Evolutionary conservation across 441 rosid species (phyloP).

Genomic region (Theobroma grandiflorum): DNA sequence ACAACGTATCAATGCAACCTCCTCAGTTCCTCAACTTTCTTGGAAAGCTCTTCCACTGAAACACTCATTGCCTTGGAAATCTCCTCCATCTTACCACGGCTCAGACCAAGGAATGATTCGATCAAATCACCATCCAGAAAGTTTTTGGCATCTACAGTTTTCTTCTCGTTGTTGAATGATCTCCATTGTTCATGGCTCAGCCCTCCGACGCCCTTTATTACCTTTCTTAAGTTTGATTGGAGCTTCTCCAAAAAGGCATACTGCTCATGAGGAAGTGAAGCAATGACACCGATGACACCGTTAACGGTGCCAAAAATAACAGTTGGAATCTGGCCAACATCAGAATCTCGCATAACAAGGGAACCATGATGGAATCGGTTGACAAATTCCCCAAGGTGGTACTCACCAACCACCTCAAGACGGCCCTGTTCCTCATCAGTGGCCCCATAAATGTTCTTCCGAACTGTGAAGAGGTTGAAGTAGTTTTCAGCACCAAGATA

Average conservation of each 20-base stretch:
- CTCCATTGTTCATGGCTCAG: slow-evolving; percentile 97
- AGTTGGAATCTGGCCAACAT: slow-evolving; percentile 86
- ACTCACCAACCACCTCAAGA: slow-evolving; percentile 97
- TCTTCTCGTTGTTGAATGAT: slow-evolving; percentile 91
- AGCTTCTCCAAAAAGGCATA: slow-evolving; percentile 82
- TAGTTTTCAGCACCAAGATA: slow-evolving; percentile 96
- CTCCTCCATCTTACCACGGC: slow-evolving; percentile 82
- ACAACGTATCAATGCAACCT: slow-evolving; percentile 70
- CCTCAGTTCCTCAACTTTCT: slow-evolving; percentile 88
- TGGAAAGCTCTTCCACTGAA: slow-evolving; percentile 86
- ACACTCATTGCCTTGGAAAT: slow-evolving; percentile 70
- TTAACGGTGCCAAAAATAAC: slow-evolving; percentile 84
- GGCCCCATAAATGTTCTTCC: slow-evolving; percentile 98
- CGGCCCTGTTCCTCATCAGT: slow-evolving; percentile 96
- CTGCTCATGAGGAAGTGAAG: slow-evolving; percentile 87
- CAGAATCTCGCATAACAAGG: slow-evolving; percentile 97
- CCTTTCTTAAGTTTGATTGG: slow-evolving; percentile 81
- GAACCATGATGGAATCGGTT: slow-evolving; percentile 94
- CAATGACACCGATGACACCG: slow-evolving; percentile 96
- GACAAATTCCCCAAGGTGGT: slow-evolving; percentile 95
- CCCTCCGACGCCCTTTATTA: slow-evolving; percentile 93
- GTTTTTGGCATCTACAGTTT: slow-evolving; percentile 74
- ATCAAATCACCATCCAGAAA: slow-evolving; percentile 93
- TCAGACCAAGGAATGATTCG: slow-evolving; percentile 86
- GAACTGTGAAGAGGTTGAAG: slow-evolving; percentile 85